A percentile compares a stretch with the other conserved stretches of the same genome.
Conservation (phyloP, 1,139 yeast species). For the Kluyveromyces sp. region DNA sequence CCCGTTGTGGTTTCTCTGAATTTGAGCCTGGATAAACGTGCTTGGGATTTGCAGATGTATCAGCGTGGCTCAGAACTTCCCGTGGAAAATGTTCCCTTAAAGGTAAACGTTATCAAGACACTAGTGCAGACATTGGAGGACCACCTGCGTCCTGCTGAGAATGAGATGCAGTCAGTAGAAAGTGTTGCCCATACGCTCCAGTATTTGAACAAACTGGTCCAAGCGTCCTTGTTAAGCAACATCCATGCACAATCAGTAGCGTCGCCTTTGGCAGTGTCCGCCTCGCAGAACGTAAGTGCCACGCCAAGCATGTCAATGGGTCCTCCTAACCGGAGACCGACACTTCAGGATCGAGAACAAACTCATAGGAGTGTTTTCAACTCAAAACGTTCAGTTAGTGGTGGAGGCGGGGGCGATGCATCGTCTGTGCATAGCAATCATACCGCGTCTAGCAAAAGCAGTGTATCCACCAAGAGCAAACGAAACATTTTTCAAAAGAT, state of each 20-base stretch:
- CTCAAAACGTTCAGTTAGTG: neutral
- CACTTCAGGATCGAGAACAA: neutral
- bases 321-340: neutral
- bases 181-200: conserved; percentile 11
- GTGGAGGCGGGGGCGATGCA: neutral
- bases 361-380: neutral
- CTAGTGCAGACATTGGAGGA: conserved; percentile 12
- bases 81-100: conserved; percentile 16
- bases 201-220: conserved; percentile 13
- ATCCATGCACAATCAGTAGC: neutral
- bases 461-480: conserved; percentile 1
- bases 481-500: conserved; percentile 5
- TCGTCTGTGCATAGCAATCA: neutral
- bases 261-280: neutral
- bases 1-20: conserved; percentile 8
- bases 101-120: conserved; percentile 15
- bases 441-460: conserved; percentile 2
- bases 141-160: conserved; percentile 1
- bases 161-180: conserved; percentile 7
- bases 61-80: conserved; percentile 13
- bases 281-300: neutral
- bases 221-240: conserved; percentile 11
- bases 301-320: neutral
- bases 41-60: conserved; percentile 14
- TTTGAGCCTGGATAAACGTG: conserved; percentile 11